Conservation (phyloP, 805 yeast genomes). For the Clavispora carvajalis region DNA sequence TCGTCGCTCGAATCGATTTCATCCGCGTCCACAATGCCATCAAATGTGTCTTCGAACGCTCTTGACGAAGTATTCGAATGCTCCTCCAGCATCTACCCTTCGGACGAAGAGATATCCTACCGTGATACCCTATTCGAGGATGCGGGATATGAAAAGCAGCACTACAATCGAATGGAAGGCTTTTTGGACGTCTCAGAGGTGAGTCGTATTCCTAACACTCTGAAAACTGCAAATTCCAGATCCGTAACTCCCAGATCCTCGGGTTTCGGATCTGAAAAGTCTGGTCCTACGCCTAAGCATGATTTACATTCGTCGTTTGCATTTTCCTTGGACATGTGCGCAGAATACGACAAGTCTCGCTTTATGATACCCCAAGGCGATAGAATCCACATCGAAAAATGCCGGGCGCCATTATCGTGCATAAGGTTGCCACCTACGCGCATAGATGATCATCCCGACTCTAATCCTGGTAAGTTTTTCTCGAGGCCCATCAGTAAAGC, state of each 20-base stretch:
- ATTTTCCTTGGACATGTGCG: slow-evolving; percentile 10
- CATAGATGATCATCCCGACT: not conserved
- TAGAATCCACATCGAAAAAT: not conserved
- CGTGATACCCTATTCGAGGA: slow-evolving; percentile 1
- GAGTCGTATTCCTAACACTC: too few relatives aligned
- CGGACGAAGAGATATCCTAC: not conserved
- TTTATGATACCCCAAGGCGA: slow-evolving; percentile 13
- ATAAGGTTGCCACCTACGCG: not conserved
- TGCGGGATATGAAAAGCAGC: not conserved
- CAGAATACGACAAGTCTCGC: slow-evolving; percentile 16
- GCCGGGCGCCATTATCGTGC: not conserved
- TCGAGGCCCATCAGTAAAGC: not conserved
- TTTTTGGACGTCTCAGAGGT: too few relatives aligned
- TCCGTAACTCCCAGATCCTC: too few relatives aligned
- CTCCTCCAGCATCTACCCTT: not conserved
- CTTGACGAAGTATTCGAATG: not conserved
- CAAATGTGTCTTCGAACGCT: not conserved
- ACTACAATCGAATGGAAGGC: too few relatives aligned
- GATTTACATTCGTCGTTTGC: not conserved
- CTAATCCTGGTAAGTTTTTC: not conserved
- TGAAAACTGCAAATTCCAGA: too few relatives aligned
- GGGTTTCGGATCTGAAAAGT: not conserved
- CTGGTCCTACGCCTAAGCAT: not conserved
- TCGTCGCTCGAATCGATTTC: not conserved
- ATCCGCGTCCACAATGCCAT: not conserved